Percentiles rank a stretch among this genome's conserved stretches.
These are phyloP conservation scores for Cladosporium sp. DNA, from an alignment of 2,329 filamentous ascomycete genomes.

Conservation along the genomic window DNA sequence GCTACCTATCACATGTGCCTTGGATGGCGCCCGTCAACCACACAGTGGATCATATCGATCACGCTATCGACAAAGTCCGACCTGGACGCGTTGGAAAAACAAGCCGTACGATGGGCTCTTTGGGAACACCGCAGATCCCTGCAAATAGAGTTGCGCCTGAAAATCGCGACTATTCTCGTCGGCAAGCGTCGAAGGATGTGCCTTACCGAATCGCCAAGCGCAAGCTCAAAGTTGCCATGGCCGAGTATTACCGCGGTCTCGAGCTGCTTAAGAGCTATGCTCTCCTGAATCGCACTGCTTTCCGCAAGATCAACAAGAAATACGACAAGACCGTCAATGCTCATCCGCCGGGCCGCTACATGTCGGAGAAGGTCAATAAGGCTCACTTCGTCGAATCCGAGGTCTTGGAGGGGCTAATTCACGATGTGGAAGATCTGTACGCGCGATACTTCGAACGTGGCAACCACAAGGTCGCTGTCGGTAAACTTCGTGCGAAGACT, in stretches of 20 bases:
- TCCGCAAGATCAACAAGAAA: conserved; percentile 98
- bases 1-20: neutral
- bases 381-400: conserved; percentile 91
- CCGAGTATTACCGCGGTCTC: conserved; percentile 88
- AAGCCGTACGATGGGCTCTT: conserved; percentile 41
- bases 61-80: conserved; percentile 29
- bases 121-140: conserved; percentile 36
- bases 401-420: conserved; percentile 72
- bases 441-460: conserved; percentile 90
- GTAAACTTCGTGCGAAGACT: conserved; percentile 73
- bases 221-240: conserved; percentile 83
- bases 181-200: conserved; percentile 49
- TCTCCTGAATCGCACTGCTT: conserved; percentile 83
- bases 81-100: conserved; percentile 52
- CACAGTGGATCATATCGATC: conserved; percentile 8
- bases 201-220: conserved; percentile 83
- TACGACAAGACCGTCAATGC: conserved; percentile 88
- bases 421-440: conserved; percentile 82
- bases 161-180: conserved; percentile 37
- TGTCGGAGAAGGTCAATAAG: conserved; percentile 86
- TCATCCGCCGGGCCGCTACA: conserved; percentile 71
- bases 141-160: conserved; percentile 17
- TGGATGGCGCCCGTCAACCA: conserved; percentile 41
- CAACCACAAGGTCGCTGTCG: conserved; percentile 84
- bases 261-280: conserved; percentile 91